A percentile compares a stretch with the other conserved stretches of the same genome.
Conservation (phyloP, 139 green algal species). For the Gonium pectorale region DNA sequence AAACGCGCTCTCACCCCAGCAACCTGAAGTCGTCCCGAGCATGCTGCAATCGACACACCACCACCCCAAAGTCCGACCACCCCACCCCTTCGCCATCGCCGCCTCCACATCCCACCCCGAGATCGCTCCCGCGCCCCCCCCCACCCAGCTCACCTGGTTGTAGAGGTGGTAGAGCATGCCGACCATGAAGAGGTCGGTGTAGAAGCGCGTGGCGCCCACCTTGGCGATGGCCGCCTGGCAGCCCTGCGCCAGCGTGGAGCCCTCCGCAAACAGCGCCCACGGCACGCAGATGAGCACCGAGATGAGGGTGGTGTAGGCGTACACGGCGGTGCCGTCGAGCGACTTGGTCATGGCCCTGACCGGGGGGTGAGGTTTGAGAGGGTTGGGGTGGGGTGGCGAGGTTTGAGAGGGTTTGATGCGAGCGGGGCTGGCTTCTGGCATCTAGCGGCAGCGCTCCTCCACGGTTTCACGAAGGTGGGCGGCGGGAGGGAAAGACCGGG, state of each 20-base stretch:
- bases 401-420: too few relatives aligned
- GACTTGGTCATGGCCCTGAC: conserved; percentile 87
- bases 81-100: too few relatives aligned
- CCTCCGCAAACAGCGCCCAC: conserved; percentile 88
- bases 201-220: conserved; percentile 86
- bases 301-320: conserved; percentile 98
- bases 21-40: too few relatives aligned
- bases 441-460: too few relatives aligned
- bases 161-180: conserved; percentile 99
- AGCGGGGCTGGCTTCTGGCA: too few relatives aligned
- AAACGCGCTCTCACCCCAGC: too few relatives aligned
- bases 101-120: not conserved
- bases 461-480: too few relatives aligned
- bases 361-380: not conserved
- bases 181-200: conserved; percentile 85
- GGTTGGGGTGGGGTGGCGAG: not conserved
- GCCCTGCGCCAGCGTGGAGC: conserved; percentile 63
- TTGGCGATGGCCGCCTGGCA: conserved; percentile 67
- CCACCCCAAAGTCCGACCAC: too few relatives aligned
- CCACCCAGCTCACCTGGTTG: conserved; percentile 87
- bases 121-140: not conserved
- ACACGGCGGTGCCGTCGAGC: conserved; percentile 93
- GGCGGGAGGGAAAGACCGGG: too few relatives aligned
- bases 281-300: conserved; percentile 93
- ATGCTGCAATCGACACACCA: too few relatives aligned